Evolutionary conservation across 2,329 filamentous ascomycete species (phyloP).

Genomic region (Nothomitra cinnamomea): DNA sequence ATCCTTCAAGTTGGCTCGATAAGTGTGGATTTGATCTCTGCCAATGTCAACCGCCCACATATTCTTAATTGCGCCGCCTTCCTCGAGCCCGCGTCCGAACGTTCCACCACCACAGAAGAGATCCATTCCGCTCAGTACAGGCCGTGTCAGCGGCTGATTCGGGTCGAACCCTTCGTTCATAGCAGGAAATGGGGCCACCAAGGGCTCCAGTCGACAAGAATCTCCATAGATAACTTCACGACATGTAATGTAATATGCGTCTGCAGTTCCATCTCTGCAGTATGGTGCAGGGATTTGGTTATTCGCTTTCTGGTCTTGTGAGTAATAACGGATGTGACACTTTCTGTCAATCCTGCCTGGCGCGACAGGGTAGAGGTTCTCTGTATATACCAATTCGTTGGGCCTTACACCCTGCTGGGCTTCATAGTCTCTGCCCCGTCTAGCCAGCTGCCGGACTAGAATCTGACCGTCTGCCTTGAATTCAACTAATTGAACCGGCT

Average conservation of each 20-base stretch:
- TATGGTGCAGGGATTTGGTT: constrained; percentile 42
- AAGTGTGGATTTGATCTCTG: constrained; percentile 48
- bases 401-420: constrained; percentile 9
- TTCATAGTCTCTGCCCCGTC: constrained; percentile 27
- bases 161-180: constrained; percentile 42
- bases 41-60: constrained; percentile 52
- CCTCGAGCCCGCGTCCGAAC: constrained; percentile 60
- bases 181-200: constrained; percentile 20
- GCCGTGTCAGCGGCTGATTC: constrained; percentile 8
- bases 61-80: constrained; percentile 47
- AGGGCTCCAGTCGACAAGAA: constrained; percentile 17
- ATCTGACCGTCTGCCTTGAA: constrained; percentile 17
- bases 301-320: constrained; percentile 16
- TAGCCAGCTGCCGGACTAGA: constrained; percentile 35
- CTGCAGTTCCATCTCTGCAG: constrained; percentile 43
- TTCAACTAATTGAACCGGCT: constrained; percentile 42
- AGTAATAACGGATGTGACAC: constrained; percentile 44
- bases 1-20: constrained; percentile 45
- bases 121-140: constrained; percentile 43
- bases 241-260: constrained; percentile 46
- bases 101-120: constrained; percentile 67
- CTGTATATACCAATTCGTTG: constrained; percentile 39
- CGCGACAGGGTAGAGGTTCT: constrained; percentile 24
- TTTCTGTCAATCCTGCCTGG: constrained; percentile 29
- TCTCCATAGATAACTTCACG: constrained; percentile 14